A percentile compares a stretch with the other conserved stretches of the same genome.
These are phyloP conservation scores for Cystobasidium slooffiae DNA, from an alignment of 1,284 basidiomycete genomes.

Conservation along the genomic window DNA sequence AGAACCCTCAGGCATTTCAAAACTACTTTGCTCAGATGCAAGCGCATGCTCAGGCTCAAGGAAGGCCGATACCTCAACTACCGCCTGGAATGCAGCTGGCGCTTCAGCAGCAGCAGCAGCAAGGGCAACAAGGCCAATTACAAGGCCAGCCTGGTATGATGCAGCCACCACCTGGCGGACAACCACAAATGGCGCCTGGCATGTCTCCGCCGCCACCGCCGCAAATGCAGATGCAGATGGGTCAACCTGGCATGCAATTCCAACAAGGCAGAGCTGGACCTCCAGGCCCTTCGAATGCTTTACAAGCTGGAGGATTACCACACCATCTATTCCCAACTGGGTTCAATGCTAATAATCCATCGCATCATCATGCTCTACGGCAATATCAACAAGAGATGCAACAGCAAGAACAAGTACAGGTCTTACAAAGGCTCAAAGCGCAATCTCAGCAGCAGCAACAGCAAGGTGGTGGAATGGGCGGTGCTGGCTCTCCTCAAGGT, in stretches of 20 bases:
- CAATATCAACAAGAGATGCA: slow-evolving; percentile 26
- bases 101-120: neutral
- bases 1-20: slow-evolving; percentile 14
- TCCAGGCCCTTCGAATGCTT: neutral
- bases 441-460: slow-evolving; percentile 26
- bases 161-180: neutral
- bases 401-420: slow-evolving; percentile 29
- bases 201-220: no score
- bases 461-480: neutral
- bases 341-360: slow-evolving; percentile 25
- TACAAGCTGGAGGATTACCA: slow-evolving; percentile 7
- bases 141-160: neutral
- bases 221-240: no score
- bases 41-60: slow-evolving; percentile 23
- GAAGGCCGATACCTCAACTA: neutral
- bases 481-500: neutral
- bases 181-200: no score
- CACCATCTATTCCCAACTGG: slow-evolving; percentile 30
- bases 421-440: slow-evolving; percentile 12
- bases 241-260: no score
- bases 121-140: neutral
- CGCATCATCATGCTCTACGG: slow-evolving; percentile 14
- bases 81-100: slow-evolving; percentile 3
- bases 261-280: neutral
- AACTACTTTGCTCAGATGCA: slow-evolving; percentile 5